Base-by-base conservation (phyloP, 2,329 filamentous ascomycete species). In the Myriangium duriaei region DNA sequence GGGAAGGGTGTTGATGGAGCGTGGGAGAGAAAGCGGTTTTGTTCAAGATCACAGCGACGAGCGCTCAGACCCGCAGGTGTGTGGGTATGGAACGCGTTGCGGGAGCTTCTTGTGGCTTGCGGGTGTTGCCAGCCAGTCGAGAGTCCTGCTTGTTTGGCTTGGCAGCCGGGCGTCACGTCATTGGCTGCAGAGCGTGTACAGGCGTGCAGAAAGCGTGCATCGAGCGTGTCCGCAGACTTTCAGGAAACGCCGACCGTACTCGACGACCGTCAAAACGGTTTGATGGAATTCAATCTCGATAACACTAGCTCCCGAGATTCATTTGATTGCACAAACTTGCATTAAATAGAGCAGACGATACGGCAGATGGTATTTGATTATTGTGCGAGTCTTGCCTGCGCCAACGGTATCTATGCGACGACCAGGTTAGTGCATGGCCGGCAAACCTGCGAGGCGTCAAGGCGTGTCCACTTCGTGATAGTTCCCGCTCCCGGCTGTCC, bases 11-110 rank as follows among this genome's bases (percentile, higher is more conserved):
- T 39, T 26, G 21, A 26, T n/a, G 21, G 30, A 31, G 16, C 35
- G 21, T 12, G 32, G 35, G 32, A 39, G 29, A n/a, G 32, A 30
- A 30, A 19, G 36, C 30, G 30, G 30, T 18, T 32, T 32, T 39
- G 30, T 26, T 26, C 21, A 26, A 14, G 21, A 30, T n/a, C 14
- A 30, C 11, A 28, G 16, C 14, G 16, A 21, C 16, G 28, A 30
- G 32, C 36, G 36, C 36, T 39, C 29, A 16, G 36, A 19, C 36
- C 36, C 30, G 12, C 16, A 21, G 30, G 19, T 28, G 19, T 13
- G 16, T 18, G 14, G 14, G 6, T 17, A 11, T 34, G 14, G 15
- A 21, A 18, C 19, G 32, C 32, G 13, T 32, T 11, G 30, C 16
- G n/a, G 30, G 13, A 17, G 13, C 28, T 30, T 30, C 14, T 30